Percentiles rank a stretch among this genome's conserved stretches.
Conservation (phyloP, 768 basidiomycete species). For the Tulasnella sp. region DNA sequence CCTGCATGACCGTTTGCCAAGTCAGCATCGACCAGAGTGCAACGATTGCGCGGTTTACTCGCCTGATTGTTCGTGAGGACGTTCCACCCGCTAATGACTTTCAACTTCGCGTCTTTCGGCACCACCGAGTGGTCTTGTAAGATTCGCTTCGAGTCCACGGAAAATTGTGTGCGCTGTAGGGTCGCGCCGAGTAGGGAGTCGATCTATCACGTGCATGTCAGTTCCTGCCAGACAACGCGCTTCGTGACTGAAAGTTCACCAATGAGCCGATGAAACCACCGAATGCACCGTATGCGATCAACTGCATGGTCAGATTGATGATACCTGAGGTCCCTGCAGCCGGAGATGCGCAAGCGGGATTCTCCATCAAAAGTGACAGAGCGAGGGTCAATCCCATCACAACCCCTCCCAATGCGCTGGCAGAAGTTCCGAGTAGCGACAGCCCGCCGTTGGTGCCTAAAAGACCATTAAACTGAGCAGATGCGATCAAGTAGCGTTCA, state of each 20-base stretch:
- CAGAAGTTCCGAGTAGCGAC: slow-evolving; percentile 59
- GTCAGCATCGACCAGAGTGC: neutral
- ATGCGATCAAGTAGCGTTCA: neutral
- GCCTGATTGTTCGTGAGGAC: slow-evolving; percentile 81
- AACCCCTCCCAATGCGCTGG: slow-evolving; percentile 60
- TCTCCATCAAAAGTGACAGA: slow-evolving; percentile 48
- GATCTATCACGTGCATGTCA: slow-evolving; percentile 33
- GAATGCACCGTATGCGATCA: slow-evolving; percentile 48
- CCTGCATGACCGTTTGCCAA: slow-evolving; percentile 20
- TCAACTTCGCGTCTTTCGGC: slow-evolving; percentile 27
- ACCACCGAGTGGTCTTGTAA: slow-evolving; percentile 42
- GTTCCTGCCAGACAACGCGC: neutral
- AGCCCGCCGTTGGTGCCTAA: slow-evolving; percentile 77
- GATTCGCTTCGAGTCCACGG: slow-evolving; percentile 45
- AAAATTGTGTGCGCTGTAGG: slow-evolving; percentile 69
- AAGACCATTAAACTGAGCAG: neutral
- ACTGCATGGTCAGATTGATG: slow-evolving; percentile 17
- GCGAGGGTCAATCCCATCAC: slow-evolving; percentile 57
- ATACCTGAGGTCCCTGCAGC: slow-evolving; percentile 23
- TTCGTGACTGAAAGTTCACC: slow-evolving; percentile 27
- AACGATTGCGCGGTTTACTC: slow-evolving; percentile 19
- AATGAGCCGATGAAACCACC: slow-evolving; percentile 73
- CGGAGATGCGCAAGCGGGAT: slow-evolving; percentile 34
- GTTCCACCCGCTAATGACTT: slow-evolving; percentile 49
- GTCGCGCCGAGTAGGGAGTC: slow-evolving; percentile 86